These are phyloP conservation scores for Thraustotheca clavata DNA, from an alignment of 352 stramenopile genomes.

Conservation along the genomic window DNA sequence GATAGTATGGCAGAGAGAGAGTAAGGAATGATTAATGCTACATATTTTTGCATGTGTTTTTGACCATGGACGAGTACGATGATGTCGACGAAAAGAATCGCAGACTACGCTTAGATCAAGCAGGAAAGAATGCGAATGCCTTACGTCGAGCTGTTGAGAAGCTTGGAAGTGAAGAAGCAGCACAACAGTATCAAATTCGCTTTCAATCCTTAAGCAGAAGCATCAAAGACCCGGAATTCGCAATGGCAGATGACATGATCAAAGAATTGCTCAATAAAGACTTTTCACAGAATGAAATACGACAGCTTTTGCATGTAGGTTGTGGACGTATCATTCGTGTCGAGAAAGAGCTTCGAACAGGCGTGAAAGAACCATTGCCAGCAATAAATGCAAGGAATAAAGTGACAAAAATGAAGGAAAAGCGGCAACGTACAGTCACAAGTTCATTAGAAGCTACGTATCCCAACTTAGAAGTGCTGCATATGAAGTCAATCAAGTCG, in stretches of 20 bases:
- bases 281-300: conserved; percentile 21
- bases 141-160: conserved; percentile 17
- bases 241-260: conserved; percentile 20
- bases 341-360: conserved; percentile 17
- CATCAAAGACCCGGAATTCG: conserved; percentile 22
- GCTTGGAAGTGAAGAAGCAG: conserved; percentile 17
- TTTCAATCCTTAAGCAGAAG: conserved; percentile 17
- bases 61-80: too few species aligned
- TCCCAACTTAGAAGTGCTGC: conserved; percentile 51
- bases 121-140: conserved; percentile 21
- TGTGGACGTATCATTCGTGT: conserved; percentile 22
- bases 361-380: conserved; percentile 8
- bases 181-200: conserved; percentile 9
- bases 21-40: too few species aligned
- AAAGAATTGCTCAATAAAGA: conserved; percentile 20
- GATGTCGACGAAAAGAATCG: conserved; percentile 6
- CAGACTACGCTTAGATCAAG: conserved; percentile 8
- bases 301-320: conserved; percentile 14
- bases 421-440: conserved; percentile 15
- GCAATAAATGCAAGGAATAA: conserved; percentile 1
- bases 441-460: conserved; percentile 51
- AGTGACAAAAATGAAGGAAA: conserved; percentile 11
- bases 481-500: conserved; percentile 48
- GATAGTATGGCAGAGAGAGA: too few species aligned
- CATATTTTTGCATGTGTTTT: too few species aligned